These are phyloP conservation scores for Wickerhamomyces sp. DNA, from an alignment of 1,139 yeast genomes.

Conservation along the genomic window DNA sequence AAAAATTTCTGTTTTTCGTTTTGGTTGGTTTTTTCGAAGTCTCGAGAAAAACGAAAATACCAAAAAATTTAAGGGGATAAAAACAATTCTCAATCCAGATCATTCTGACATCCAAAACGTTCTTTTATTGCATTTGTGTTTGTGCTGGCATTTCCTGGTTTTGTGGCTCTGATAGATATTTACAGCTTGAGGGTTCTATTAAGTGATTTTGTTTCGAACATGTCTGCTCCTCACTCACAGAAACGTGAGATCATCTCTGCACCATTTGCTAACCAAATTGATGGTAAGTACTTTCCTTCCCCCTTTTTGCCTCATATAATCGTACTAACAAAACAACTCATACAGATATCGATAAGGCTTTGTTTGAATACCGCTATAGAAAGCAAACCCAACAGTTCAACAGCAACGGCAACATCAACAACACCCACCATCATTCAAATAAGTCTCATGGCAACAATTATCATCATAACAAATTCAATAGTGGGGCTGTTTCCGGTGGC, in stretches of 20 bases:
- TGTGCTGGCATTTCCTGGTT: no score
- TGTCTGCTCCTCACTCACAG: neutral
- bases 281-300: slow-evolving; percentile 13
- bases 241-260: slow-evolving; percentile 11
- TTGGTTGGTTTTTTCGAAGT: no score
- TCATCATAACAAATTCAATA: neutral
- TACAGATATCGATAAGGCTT: slow-evolving; percentile 22
- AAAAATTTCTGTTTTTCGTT: no score
- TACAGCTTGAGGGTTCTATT: no score
- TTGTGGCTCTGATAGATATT: no score
- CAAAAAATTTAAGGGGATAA: no score
- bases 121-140: no score
- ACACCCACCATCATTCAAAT: neutral
- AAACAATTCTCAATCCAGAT: no score
- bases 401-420: slow-evolving; percentile 1
- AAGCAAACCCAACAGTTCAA: slow-evolving; percentile 17
- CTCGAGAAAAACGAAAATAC: no score
- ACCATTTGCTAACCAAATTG: slow-evolving; percentile 18
- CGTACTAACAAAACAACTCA: slow-evolving; percentile 4
- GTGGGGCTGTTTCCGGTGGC: neutral
- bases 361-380: slow-evolving; percentile 22
- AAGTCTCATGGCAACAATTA: neutral
- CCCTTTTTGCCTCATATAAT: neutral
- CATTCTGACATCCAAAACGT: no score
- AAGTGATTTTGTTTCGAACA: neutral